Evolutionary conservation across 306 rosid genomes (phyloP).

Genomic region (Sesbania bispinosa): DNA sequence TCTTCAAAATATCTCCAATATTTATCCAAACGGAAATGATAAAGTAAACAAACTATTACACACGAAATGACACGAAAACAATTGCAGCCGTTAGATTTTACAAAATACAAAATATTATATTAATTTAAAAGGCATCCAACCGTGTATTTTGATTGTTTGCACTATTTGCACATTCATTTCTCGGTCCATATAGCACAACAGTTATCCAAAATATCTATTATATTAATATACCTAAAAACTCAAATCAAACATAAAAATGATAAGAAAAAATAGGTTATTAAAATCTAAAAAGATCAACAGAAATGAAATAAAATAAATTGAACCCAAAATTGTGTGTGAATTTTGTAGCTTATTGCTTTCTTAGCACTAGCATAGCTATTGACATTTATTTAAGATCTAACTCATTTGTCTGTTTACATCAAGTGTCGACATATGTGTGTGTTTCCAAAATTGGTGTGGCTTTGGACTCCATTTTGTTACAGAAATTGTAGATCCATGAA

Average conservation of each 20-base stretch:
- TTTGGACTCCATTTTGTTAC: slow-evolving; percentile 6
- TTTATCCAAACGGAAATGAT: not conserved
- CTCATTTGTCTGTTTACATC: not conserved
- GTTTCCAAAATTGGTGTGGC: not conserved
- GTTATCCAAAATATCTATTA: no score
- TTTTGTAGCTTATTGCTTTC: not conserved
- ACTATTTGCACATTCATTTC: no score
- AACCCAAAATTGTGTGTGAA: not conserved
- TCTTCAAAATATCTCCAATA: not conserved
- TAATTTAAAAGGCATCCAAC: no score
- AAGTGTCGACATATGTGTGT: not conserved
- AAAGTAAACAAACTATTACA: no score
- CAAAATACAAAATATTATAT: no score
- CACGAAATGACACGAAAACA: no score
- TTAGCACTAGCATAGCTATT: not conserved
- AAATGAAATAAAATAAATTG: not conserved
- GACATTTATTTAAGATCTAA: not conserved
- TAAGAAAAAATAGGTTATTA: not conserved
- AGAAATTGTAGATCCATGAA: not conserved
- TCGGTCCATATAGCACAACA: no score
- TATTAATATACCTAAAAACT: not conserved
- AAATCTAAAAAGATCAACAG: not conserved
- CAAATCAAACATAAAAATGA: not conserved
- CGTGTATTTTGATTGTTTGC: no score
- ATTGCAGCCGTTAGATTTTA: no score